A percentile compares a stretch with the other conserved stretches of the same genome.
Conservation (phyloP, 106 monocot species). For the Apostasia ramifera region DNA sequence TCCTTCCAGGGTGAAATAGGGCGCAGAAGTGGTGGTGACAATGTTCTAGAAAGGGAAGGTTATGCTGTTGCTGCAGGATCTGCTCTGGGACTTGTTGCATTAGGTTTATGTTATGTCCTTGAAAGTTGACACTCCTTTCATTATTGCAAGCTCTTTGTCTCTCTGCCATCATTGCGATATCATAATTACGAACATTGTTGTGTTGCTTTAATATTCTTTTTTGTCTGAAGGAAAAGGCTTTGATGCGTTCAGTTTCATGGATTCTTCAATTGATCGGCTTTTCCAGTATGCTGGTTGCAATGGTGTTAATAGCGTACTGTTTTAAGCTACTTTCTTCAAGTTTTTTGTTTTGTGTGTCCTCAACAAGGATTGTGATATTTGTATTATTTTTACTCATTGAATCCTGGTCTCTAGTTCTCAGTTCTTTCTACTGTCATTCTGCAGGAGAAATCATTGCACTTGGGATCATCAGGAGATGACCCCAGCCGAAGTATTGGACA, state of each 20-base stretch:
- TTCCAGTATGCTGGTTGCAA: conserved; percentile 69
- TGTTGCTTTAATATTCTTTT: background rate
- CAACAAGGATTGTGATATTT: background rate
- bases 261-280: conserved; percentile 80
- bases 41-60: conserved; percentile 99
- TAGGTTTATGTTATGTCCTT: conserved; percentile 39
- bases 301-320: conserved; percentile 41
- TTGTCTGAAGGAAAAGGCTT: conserved; percentile 53
- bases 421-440: conserved; percentile 2
- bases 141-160: background rate
- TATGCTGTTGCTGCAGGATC: conserved; percentile 99
- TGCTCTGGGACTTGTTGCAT: conserved; percentile 90
- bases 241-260: conserved; percentile 68
- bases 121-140: background rate
- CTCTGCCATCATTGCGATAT: background rate
- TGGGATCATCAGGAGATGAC: conserved; percentile 29
- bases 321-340: background rate
- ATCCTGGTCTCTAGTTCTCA: background rate
- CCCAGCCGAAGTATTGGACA: conserved; percentile 46
- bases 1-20: conserved; percentile 81
- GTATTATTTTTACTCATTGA: background rate
- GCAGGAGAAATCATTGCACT: conserved; percentile 38
- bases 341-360: background rate
- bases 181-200: background rate
- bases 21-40: conserved; percentile 91